A percentile compares a stretch with the other conserved stretches of the same genome.
Evolutionary conservation across 495 filamentous ascomycete genomes (phyloP).

Genomic region (Aspergillus sclerotioniger): DNA sequence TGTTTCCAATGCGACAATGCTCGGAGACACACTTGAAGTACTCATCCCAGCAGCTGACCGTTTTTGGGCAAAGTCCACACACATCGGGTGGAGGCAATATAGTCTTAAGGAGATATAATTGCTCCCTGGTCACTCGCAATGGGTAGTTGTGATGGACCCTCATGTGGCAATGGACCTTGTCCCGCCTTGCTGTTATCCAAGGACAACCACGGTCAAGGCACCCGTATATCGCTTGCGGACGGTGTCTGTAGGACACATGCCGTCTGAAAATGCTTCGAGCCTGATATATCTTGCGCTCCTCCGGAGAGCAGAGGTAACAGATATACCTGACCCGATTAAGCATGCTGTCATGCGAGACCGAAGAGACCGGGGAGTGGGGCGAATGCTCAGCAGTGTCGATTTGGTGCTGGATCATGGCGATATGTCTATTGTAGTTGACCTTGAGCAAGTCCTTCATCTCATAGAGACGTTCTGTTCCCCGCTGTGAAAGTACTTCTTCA

Average conservation of each 20-base stretch:
- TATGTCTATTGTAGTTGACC: not conserved
- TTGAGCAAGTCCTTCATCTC: not conserved
- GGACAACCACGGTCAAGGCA: not conserved
- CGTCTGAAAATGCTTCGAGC: constrained; percentile 1
- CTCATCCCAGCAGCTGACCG: not conserved
- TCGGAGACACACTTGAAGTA: constrained; percentile 14
- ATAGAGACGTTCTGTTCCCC: not conserved
- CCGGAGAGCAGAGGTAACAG: not conserved
- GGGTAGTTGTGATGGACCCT: not conserved
- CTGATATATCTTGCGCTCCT: not conserved
- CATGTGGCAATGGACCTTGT: constrained; percentile 9
- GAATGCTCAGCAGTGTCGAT: not conserved
- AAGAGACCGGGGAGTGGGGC: not conserved
- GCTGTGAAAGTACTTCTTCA: not conserved
- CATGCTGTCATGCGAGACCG: not conserved
- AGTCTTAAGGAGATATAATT: not conserved
- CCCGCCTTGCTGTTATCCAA: not conserved
- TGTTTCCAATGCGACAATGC: constrained; percentile 7
- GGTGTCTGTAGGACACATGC: constrained; percentile 5
- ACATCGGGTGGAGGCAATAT: not conserved
- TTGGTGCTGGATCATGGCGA: constrained; percentile 2
- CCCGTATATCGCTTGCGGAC: not conserved
- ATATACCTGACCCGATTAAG: not conserved
- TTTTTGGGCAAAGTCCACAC: not conserved
- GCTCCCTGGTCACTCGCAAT: not conserved